Evolutionary conservation across 371 early-diverging fungal species (phyloP), one percentile per base, ranked within the genome.

Genomic region (Mucor indicus): DNA sequence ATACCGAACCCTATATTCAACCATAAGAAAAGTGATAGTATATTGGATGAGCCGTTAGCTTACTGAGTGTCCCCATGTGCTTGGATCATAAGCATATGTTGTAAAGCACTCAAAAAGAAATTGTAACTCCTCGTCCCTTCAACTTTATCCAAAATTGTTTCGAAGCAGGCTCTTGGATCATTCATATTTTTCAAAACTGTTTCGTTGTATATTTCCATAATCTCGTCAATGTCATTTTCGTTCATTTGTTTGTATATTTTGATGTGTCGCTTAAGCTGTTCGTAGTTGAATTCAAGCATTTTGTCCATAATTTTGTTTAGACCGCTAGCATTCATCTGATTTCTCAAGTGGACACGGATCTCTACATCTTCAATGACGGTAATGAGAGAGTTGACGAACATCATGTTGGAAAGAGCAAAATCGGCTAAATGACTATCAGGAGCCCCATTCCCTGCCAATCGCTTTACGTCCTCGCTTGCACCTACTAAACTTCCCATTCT

Each of bases 401-500:
- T 86, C 75, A 92, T 80, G 54, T 87, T 89, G 17, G 91, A 87
- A 20, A 92, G 62, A 50, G 80, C 85, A 42, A 89, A 91, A 59
- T 92, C 92, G 16, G 79, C 78, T 32, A 92, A 57, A 15, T 91
- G 88, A 22, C 76, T 77, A 49, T 92, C 92, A 9, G 79, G 73
- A 12, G 81, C 79, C 23, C 66, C 64, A 29, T 60, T 56, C 19
- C 77, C 78, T 4, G 80, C 81, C 21, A 82, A 51, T 53, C 84
- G 78, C 24, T 82, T 79, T 47, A 85, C 65, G 53, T 87, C 91
- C 16, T 85, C 89, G 44, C 86, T 85, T 19, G 85, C 91, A 3
- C 87, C 89, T 2, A 92, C 92, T 31, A 86, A 62, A 57, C 86
- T 86, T 4, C 91, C 91, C 76, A 89, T 84, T 10, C 83, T 79